Conservation (phyloP, 805 yeast species). For the Metschnikowia lochheadii region DNA sequence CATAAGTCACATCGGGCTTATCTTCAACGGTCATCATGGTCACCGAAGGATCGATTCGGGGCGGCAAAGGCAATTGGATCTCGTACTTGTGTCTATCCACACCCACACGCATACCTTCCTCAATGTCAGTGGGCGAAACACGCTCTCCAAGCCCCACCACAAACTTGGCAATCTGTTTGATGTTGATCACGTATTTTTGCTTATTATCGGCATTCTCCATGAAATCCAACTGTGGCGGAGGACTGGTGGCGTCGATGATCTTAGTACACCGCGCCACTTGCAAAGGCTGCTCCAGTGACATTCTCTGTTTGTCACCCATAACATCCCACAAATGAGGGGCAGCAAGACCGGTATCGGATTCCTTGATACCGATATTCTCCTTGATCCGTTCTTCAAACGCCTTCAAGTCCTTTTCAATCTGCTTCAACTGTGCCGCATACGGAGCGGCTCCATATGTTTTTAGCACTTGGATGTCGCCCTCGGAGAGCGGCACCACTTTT, state of each 20-base stretch:
- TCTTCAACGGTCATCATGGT: slow-evolving; percentile 99
- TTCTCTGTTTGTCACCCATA: slow-evolving; percentile 89
- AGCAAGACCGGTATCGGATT: slow-evolving; percentile 96
- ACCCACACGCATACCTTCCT: slow-evolving; percentile 99
- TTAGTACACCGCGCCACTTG: slow-evolving; percentile 99
- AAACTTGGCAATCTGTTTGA: slow-evolving; percentile 97
- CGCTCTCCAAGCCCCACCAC: slow-evolving; percentile 96
- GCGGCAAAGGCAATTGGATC: slow-evolving; percentile 95
- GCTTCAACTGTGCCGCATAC: slow-evolving; percentile 75
- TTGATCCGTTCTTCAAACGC: slow-evolving; percentile 82
- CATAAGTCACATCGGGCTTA: slow-evolving; percentile 97
- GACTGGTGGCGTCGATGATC: slow-evolving; percentile 65
- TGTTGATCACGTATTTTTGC: slow-evolving; percentile 89
- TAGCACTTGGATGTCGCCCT: slow-evolving; percentile 95
- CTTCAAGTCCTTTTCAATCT: slow-evolving; percentile 81
- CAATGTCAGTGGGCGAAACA: slow-evolving; percentile 97
- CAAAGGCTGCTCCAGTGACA: slow-evolving; percentile 90
- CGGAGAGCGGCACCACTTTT: slow-evolving; percentile 81
- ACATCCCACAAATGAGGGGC: slow-evolving; percentile 98
- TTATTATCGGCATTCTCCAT: slow-evolving; percentile 70
- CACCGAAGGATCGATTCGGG: slow-evolving; percentile 94
- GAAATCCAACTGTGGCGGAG: slow-evolving; percentile 29
- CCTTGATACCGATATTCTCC: slow-evolving; percentile 91
- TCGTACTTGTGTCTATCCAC: slow-evolving; percentile 96
- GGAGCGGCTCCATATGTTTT: slow-evolving; percentile 98